Conservation (phyloP, 257 asterid genomes). For the Solanum chmielewskii region DNA sequence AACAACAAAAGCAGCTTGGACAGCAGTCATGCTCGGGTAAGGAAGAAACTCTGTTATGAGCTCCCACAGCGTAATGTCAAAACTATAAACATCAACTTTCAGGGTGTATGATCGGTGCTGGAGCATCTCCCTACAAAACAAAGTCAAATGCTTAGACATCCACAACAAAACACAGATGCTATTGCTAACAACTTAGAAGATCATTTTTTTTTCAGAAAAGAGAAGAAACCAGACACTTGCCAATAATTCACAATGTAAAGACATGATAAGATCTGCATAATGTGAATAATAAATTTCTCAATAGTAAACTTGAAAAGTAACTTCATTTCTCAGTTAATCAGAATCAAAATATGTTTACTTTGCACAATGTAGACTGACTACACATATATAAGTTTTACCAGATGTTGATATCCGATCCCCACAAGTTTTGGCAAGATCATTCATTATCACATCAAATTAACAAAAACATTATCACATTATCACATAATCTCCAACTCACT, state of each 20-base stretch:
- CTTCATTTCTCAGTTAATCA: background rate
- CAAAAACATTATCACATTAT: background rate
- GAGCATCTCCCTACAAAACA: constrained; percentile 82
- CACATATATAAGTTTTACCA: background rate
- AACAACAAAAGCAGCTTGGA: constrained; percentile 92
- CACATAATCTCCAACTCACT: background rate
- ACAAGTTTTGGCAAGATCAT: background rate
- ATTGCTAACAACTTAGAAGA: background rate
- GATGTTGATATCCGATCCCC: background rate
- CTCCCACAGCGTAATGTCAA: constrained; percentile 96
- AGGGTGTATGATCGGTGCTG: constrained; percentile 95
- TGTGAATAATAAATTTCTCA: background rate
- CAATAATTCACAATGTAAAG: background rate
- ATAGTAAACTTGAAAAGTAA: background rate
- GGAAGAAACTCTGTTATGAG: constrained; percentile 94
- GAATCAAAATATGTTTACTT: background rate
- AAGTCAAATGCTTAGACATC: background rate
- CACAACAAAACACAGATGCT: background rate
- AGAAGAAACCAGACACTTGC: background rate
- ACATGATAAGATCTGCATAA: background rate
- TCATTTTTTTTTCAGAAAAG: background rate
- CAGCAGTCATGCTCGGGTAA: constrained; percentile 91
- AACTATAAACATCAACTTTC: constrained; percentile 90
- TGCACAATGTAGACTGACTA: too few relatives aligned
- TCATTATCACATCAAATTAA: background rate